Evolutionary conservation across 2,329 filamentous ascomycete genomes (phyloP), one percentile per base, ranked within the genome.

Genomic region (Penicillium sp.): DNA sequence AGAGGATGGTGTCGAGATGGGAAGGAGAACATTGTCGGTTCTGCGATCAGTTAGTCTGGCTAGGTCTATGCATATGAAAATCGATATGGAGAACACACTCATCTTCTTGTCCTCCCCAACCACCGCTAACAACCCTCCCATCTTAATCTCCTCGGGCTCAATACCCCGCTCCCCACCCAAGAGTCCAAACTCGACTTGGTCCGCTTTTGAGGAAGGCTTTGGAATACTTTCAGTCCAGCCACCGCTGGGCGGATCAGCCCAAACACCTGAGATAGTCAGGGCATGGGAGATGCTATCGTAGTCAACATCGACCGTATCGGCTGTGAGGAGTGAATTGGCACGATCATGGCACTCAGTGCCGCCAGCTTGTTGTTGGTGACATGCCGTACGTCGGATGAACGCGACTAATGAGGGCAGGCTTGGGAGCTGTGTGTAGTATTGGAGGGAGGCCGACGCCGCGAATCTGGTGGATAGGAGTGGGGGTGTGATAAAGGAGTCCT

Each of bases 11-110:
- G 93, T 0, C 93, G 87, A 2, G 92, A 87, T 2, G 91, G 88
- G 66, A 96, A 95, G 46, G 90, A 87, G 79, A 98, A 97, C 49
- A 94, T 81, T 0, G 91, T 90, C 1, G 90, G 84, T 42, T 89
- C 90, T 85, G 65, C 14, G 28, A 28, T 14, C 11, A 6, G 48
- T 70, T 52, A 70, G 58, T 6, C 52, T 26, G 2, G 19, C 16
- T 8, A 25, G 16, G 40, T 37, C 7, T 13, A 45, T 45, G 22
- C 8, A 52, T n/a, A 16, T 33, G n/a, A 16, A 48, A 45, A 25
- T 35, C 26, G 38, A n/a, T 19, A 22, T 22, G 45, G 35, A 35
- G 38, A 58, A 73, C 78, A 57, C 80, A 85, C 85, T 83, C 11
- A 91, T 87, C 65, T 87, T 86, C 42, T 83, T 82, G 69, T 93